These are phyloP conservation scores for Albugo candida DNA, from an alignment of 352 stramenopile species.

Conservation along the genomic window DNA sequence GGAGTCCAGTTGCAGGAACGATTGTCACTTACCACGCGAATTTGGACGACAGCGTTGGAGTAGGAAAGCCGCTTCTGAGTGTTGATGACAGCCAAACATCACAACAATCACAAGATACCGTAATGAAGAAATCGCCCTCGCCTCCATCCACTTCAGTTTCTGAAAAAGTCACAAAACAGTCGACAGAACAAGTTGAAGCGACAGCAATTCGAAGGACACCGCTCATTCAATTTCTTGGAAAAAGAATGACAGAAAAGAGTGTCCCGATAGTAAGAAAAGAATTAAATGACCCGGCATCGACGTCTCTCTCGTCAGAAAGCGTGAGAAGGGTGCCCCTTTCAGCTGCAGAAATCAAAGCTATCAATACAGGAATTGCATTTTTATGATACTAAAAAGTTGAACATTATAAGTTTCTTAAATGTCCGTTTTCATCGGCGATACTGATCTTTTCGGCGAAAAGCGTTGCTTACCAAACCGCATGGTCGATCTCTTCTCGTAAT, in stretches of 20 bases:
- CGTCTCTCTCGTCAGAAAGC: conserved; percentile 17
- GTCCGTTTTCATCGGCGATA: too few relatives aligned
- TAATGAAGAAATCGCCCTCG: neutral
- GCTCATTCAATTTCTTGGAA: conserved; percentile 50
- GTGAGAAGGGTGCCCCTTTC: conserved; percentile 58
- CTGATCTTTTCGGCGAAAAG: too few relatives aligned
- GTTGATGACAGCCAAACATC: conserved; percentile 61
- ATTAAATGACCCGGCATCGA: conserved; percentile 10
- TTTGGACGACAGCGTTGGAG: conserved; percentile 92
- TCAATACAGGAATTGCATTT: conserved; percentile 64
- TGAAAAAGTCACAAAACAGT: conserved; percentile 1
- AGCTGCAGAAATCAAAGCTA: conserved; percentile 39
- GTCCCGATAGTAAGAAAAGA: conserved; percentile 7
- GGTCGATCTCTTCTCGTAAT: too few relatives aligned
- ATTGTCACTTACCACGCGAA: conserved; percentile 87
- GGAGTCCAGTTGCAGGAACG: conserved; percentile 76
- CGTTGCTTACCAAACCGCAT: too few relatives aligned
- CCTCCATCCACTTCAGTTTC: conserved; percentile 1
- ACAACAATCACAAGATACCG: neutral
- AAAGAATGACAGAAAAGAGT: conserved; percentile 33
- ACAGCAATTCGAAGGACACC: conserved; percentile 20
- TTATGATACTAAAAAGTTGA: conserved; percentile 15
- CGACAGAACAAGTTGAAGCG: too few relatives aligned
- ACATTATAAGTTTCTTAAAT: too few relatives aligned
- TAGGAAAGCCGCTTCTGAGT: conserved; percentile 86